Evolutionary conservation across 306 rosid genomes (phyloP).

Genomic region (Castanopsis chinensis): DNA sequence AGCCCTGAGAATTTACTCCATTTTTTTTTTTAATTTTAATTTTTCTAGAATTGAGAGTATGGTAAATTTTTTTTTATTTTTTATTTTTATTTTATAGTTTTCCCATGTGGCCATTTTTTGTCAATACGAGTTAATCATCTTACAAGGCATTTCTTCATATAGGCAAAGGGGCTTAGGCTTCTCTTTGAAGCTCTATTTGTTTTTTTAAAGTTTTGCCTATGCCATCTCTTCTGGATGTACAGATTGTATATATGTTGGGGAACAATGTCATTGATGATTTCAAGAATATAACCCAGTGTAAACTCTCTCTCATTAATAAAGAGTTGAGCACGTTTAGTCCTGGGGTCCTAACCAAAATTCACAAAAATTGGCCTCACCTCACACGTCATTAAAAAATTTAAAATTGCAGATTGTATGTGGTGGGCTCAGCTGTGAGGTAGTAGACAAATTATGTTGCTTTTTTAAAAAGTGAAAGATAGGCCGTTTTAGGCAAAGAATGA

Average conservation of each 20-base stretch:
- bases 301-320: not conserved
- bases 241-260: not conserved
- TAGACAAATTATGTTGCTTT: no score
- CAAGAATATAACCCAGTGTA: not conserved
- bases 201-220: not conserved
- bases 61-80: not conserved
- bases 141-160: constrained; percentile 22
- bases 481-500: no score
- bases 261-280: not conserved
- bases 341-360: no score
- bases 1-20: constrained; percentile 45
- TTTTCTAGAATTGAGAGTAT: not conserved
- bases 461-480: no score
- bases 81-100: no score
- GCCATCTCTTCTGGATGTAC: not conserved
- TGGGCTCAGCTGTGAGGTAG: no score
- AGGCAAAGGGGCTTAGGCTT: not conserved
- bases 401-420: no score
- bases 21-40: not conserved
- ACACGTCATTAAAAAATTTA: no score
- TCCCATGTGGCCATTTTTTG: not conserved
- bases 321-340: not conserved
- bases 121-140: not conserved
- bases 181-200: not conserved
- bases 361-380: no score